phyloP scores from a whole-genome alignment of 768 basidiomycete genomes.

The Termitomyces sp. region DNA sequence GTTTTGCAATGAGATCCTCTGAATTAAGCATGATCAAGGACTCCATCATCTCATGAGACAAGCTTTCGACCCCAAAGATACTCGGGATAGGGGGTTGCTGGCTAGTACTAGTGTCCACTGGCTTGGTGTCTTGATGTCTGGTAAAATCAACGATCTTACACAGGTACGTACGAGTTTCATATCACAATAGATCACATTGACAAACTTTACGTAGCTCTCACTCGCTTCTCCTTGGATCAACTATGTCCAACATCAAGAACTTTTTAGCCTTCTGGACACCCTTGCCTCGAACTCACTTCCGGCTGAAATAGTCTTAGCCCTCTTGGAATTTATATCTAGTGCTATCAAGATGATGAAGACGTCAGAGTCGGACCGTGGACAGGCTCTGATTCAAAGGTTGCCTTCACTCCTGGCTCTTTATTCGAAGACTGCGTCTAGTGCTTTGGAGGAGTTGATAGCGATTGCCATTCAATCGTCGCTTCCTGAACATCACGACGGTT shows the following conservation, averaged over 20 bases:
- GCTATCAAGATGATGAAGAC: slow-evolving; percentile 20
- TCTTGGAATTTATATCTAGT: slow-evolving; percentile 32
- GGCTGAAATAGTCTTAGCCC: slow-evolving; percentile 5
- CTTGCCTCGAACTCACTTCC: slow-evolving; percentile 36
- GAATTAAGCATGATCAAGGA: slow-evolving; percentile 24
- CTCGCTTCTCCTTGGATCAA: slow-evolving; percentile 46
- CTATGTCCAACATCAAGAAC: slow-evolving; percentile 37
- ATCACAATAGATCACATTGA: background rate
- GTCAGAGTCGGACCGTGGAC: slow-evolving; percentile 18
- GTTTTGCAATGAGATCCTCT: background rate
- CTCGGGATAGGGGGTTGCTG: slow-evolving; percentile 32
- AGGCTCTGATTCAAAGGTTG: slow-evolving; percentile 23
- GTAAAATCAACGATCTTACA: background rate
- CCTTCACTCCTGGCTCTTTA: slow-evolving; percentile 29
- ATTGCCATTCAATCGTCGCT: slow-evolving; percentile 31
- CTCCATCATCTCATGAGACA: slow-evolving; percentile 33
- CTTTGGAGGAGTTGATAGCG: slow-evolving; percentile 46
- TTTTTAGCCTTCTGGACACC: slow-evolving; percentile 40
- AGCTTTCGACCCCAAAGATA: slow-evolving; percentile 28
- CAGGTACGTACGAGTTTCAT: background rate
- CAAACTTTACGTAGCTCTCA: slow-evolving; percentile 15
- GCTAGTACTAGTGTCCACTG: slow-evolving; percentile 39
- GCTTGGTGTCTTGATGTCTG: slow-evolving; percentile 17
- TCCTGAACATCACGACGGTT: slow-evolving; percentile 31
- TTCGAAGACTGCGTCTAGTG: slow-evolving; percentile 23